These are phyloP conservation scores for Plasmodium fragile DNA, from an alignment of 169 alveolate genomes.

Conservation along the genomic window DNA sequence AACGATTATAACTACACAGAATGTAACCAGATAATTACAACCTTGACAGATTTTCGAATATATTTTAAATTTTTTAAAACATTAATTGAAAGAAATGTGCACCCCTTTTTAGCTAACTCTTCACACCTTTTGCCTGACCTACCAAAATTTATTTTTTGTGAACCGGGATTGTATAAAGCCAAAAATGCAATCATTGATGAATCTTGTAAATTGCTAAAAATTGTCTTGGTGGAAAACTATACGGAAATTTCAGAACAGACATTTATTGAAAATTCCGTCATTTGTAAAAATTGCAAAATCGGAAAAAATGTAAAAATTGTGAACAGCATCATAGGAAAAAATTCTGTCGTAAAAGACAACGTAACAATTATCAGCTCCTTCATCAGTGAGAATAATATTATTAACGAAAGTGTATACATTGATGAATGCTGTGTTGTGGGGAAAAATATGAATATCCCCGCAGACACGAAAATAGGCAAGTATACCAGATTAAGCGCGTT, in stretches of 20 bases:
- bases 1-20: conserved; percentile 61
- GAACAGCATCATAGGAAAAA: conserved; percentile 56
- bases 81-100: conserved; percentile 68
- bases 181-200: conserved; percentile 44
- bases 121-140: conserved; percentile 46
- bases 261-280: conserved; percentile 64
- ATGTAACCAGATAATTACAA: conserved; percentile 65
- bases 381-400: conserved; percentile 40
- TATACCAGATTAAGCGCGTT: conserved; percentile 48
- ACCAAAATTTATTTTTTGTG: conserved; percentile 27
- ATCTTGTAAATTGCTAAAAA: conserved; percentile 50
- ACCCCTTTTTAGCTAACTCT: conserved; percentile 63
- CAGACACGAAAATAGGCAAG: not conserved
- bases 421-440: conserved; percentile 73
- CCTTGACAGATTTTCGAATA: conserved; percentile 62
- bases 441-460: conserved; percentile 46
- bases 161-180: conserved; percentile 43
- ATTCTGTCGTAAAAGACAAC: conserved; percentile 32
- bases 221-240: conserved; percentile 26
- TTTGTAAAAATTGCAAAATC: conserved; percentile 73
- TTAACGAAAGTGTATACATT: conserved; percentile 35
- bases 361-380: conserved; percentile 47
- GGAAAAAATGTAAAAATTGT: conserved; percentile 65
- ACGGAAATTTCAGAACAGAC: conserved; percentile 29
- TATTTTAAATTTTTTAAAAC: conserved; percentile 65